These are phyloP conservation scores for Cucurbita argyrosperma DNA, from an alignment of 306 rosid species.

Conservation along the genomic window DNA sequence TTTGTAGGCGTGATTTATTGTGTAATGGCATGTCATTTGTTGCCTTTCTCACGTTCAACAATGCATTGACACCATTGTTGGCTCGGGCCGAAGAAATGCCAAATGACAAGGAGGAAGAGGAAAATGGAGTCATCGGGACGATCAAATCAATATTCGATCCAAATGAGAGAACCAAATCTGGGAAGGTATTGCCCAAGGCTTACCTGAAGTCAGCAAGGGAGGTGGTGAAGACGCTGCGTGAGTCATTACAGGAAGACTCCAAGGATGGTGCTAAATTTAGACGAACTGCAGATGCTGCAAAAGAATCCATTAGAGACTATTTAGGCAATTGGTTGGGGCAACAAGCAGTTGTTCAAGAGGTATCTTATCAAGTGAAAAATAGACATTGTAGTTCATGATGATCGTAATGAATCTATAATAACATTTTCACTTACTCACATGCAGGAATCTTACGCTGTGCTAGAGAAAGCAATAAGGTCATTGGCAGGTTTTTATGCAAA, in stretches of 20 bases:
- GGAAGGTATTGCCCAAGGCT: slow-evolving; percentile 75
- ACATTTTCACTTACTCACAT: slow-evolving; percentile 8
- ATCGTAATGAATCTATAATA: neutral
- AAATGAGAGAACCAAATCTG: slow-evolving; percentile 53
- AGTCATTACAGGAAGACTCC: slow-evolving; percentile 54
- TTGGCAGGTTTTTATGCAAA: slow-evolving; percentile 71
- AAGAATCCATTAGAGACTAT: slow-evolving; percentile 74
- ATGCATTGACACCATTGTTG: slow-evolving; percentile 22
- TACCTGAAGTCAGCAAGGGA: slow-evolving; percentile 71
- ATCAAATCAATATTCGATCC: slow-evolving; percentile 58
- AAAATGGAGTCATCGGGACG: slow-evolving; percentile 40
- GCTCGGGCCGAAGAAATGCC: slow-evolving; percentile 44
- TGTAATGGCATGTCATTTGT: slow-evolving; percentile 21
- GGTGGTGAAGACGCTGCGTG: slow-evolving; percentile 69
- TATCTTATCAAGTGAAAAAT: slow-evolving; percentile 1
- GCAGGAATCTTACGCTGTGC: slow-evolving; percentile 64
- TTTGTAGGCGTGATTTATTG: slow-evolving; percentile 38
- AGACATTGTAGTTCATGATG: neutral
- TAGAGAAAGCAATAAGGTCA: slow-evolving; percentile 76
- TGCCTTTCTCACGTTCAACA: slow-evolving; percentile 21
- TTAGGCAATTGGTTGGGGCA: slow-evolving; percentile 77
- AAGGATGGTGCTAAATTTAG: slow-evolving; percentile 55
- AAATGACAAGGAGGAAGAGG: slow-evolving; percentile 25
- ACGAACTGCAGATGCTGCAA: slow-evolving; percentile 87
- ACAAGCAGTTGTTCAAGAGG: slow-evolving; percentile 46